Evolutionary conservation across 192 early-diverging fungal genomes (phyloP), one percentile per base, ranked within the genome.

Genomic region (Chytriomyces sp.): DNA sequence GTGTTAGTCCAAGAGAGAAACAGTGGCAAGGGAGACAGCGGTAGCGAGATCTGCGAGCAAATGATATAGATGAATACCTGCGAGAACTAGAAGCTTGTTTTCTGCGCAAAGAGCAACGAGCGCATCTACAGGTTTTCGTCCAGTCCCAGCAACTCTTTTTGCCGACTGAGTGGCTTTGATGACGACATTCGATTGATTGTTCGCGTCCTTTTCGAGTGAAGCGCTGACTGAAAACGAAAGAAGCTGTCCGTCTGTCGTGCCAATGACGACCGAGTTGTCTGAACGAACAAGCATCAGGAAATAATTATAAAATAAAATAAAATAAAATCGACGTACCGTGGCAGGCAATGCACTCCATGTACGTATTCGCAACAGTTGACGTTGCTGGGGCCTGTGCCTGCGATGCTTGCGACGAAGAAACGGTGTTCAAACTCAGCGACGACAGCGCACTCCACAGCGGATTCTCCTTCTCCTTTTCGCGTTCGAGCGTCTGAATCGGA

Each of bases 261-360:
- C 94, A 44, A 94, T 74, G 62, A 93, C 93, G 23, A 95, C 77
- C 69, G 92, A 84, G 72, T 86, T 89, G 49, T 91, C 93, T 94
- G 63, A n/a, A n/a, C n/a, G n/a, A n/a, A n/a, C n/a, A 59, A 44
- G 13, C n/a, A 4, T 50, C 43, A 35, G 43, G 9, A 68, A 68
- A 44, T 6, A 35, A 35, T n/a, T 6, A 7, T n/a, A n/a, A n/a
- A n/a, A 68, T 24, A 7, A 7, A 68, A 68, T 10, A 53, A 18
- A 53, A 8, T 53, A 18, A 10, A 18, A 53, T 53, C 8, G 50
- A 53, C 50, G 18, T 18, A 53, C 50, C 50, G 50, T 10, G 18
- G 8, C 8, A n/a, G n/a, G 8, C 50, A 53, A 53, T 53, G 50
- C 50, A 10, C 50, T 53, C 50, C 9, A 53, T 18, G 18, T 10